Base-by-base conservation (phyloP, 768 basidiomycete genomes). In the Hebeloma cylindrosporum region DNA sequence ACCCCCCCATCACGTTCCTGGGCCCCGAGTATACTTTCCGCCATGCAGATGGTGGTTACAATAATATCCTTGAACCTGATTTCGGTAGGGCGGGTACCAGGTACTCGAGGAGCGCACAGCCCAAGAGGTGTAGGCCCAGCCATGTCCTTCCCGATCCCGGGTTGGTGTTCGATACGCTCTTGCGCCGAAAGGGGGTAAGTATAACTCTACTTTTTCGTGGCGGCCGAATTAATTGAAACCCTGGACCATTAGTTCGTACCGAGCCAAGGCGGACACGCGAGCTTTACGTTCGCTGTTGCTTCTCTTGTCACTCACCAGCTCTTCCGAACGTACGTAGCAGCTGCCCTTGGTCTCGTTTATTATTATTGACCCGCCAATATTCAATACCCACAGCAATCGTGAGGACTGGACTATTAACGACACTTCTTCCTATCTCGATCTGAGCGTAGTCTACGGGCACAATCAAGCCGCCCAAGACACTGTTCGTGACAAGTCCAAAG, bases 251-350 rank as follows among this genome's bases (percentile, higher is more conserved):
- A 17, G 29, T 34, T 27, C 18, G 23, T 18, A 37, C 51, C 70
- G 58, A 68, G 64, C 47, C 48, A 63, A 32, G 74, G 72, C 5
- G 85, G 84, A 18, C 71, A 80, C 47, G 83, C 80, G 13, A 77
- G 72, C 53, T 54, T 83, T 33, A 77, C 80, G 53, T 86, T 85
- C 52, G 79, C 84, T 2, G 84, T 83, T 50, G 85, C 83, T 2
- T 68, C 79, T 23, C 63, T 85, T 27, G 71, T 85, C 45, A 82
- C 77, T 36, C 83, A 85, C 61, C 73, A 70, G 4, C 60, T 82
- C 7, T 83, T 81, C 69, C 62, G 73, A 26, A 79, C 79, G 1
- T 65, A 74, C 50, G 60, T 56, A 69, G 78, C 49, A 65, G 62
- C 51, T 67, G 62, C 23, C n/a, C n/a, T n/a, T n/a, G n/a, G n/a